Conservation (phyloP, 2,329 filamentous ascomycete species). For the Fonsecaea monophora region DNA sequence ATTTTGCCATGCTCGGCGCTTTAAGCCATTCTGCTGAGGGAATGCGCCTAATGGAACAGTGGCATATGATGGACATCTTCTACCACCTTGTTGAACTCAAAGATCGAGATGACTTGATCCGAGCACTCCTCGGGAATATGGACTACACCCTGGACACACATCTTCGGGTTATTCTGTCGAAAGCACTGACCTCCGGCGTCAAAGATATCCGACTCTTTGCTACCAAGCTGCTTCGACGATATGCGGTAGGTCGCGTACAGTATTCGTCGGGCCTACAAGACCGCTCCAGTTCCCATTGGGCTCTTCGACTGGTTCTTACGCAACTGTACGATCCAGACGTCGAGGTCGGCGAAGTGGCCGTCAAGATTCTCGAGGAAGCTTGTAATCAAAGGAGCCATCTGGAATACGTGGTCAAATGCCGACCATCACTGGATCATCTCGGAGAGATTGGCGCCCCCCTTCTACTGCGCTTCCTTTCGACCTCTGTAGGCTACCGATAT, state of each 20-base stretch:
- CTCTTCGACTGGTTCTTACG: constrained; percentile 94
- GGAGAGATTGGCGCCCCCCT: constrained; percentile 96
- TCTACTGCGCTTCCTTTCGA: constrained; percentile 89
- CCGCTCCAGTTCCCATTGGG: constrained; percentile 83
- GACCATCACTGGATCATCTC: constrained; percentile 90
- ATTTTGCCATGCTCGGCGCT: constrained; percentile 90
- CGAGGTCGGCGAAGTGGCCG: constrained; percentile 92
- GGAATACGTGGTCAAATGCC: constrained; percentile 95
- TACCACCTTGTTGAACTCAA: constrained; percentile 95
- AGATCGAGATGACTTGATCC: constrained; percentile 88
- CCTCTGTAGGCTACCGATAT: constrained; percentile 96
- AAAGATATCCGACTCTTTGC: constrained; percentile 91
- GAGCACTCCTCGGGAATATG: constrained; percentile 85
- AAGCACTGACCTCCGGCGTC: constrained; percentile 87
- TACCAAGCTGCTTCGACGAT: constrained; percentile 85
- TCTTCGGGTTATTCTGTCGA: constrained; percentile 88
- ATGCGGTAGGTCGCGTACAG: constrained; percentile 69
- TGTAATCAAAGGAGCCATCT: constrained; percentile 91
- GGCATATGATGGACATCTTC: constrained; percentile 99
- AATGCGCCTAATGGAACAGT: constrained; percentile 87
- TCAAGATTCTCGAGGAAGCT: constrained; percentile 96
- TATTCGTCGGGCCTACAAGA: constrained; percentile 44
- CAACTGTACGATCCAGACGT: constrained; percentile 97
- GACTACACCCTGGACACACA: constrained; percentile 91
- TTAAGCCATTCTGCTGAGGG: constrained; percentile 83